These are phyloP conservation scores for Aureobasidium subglaciale DNA, from an alignment of 2,329 filamentous ascomycete species.

Conservation along the genomic window DNA sequence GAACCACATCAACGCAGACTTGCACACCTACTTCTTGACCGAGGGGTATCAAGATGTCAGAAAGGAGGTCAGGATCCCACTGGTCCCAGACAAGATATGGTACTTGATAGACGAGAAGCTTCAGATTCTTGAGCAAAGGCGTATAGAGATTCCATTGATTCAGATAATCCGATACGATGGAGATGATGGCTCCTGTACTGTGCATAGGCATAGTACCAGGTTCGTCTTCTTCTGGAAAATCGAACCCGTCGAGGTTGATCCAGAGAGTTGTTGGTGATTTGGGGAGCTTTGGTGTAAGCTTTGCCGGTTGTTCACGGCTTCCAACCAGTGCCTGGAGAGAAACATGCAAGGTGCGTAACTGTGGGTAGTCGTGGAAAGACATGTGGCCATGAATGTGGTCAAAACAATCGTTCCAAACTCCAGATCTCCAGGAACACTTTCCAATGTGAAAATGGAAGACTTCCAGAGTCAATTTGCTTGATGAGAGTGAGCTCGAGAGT, in stretches of 20 bases:
- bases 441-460: background rate
- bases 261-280: background rate
- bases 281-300: background rate
- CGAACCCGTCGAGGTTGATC: slow-evolving; percentile 2
- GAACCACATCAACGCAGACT: background rate
- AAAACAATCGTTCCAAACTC: background rate
- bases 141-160: background rate
- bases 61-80: background rate
- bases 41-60: background rate
- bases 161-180: background rate
- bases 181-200: background rate
- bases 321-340: background rate
- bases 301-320: too few species aligned
- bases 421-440: background rate
- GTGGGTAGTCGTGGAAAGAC: background rate
- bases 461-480: background rate
- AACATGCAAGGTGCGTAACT: background rate
- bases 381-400: background rate
- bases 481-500: background rate
- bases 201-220: background rate
- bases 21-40: background rate
- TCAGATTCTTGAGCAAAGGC: background rate
- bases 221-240: background rate
- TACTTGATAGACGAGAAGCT: background rate
- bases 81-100: background rate